Evolutionary conservation across 139 green algal species (phyloP).

Genomic region (Microglena sp.): DNA sequence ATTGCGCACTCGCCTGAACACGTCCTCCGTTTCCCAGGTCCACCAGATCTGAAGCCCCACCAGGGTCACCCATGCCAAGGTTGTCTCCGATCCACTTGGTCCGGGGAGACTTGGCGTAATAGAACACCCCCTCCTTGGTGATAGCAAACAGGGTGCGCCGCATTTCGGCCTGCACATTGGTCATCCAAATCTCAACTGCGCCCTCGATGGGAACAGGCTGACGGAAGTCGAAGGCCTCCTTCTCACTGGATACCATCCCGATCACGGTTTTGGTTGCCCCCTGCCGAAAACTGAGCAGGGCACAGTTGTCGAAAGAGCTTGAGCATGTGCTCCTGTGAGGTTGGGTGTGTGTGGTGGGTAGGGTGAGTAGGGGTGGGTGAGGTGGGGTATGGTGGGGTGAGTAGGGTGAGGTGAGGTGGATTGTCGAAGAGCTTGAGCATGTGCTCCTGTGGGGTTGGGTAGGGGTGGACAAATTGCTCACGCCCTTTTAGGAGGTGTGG

Average conservation of each 20-base stretch:
- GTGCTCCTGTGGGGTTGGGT: too few relatives aligned
- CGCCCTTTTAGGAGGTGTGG: too few relatives aligned
- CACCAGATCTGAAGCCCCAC: conserved; percentile 77
- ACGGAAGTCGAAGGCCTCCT: conserved; percentile 72
- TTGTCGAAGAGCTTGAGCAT: conserved; percentile 92
- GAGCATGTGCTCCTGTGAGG: conserved; percentile 90
- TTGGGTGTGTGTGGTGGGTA: too few relatives aligned
- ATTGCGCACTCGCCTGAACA: conserved; percentile 55
- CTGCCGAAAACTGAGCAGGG: conserved; percentile 70
- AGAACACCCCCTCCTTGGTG: conserved; percentile 68
- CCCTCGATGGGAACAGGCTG: conserved; percentile 59
- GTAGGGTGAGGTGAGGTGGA: too few relatives aligned
- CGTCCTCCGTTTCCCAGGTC: conserved; percentile 84
- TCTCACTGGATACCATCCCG: conserved; percentile 74
- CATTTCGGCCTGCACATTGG: conserved; percentile 72
- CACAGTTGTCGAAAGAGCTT: conserved; percentile 92
- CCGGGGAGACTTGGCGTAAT: conserved; percentile 51
- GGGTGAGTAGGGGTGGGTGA: too few relatives aligned
- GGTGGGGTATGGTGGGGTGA: too few relatives aligned
- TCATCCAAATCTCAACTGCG: conserved; percentile 81
- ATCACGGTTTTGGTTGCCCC: conserved; percentile 73
- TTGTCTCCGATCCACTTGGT: conserved; percentile 69
- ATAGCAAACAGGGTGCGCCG: conserved; percentile 57
- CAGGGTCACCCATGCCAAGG: conserved; percentile 82
- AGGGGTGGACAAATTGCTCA: too few relatives aligned